Evolutionary conservation across 768 basidiomycete species (phyloP).

Genomic region (Trichaptum fuscoviolaceum): DNA sequence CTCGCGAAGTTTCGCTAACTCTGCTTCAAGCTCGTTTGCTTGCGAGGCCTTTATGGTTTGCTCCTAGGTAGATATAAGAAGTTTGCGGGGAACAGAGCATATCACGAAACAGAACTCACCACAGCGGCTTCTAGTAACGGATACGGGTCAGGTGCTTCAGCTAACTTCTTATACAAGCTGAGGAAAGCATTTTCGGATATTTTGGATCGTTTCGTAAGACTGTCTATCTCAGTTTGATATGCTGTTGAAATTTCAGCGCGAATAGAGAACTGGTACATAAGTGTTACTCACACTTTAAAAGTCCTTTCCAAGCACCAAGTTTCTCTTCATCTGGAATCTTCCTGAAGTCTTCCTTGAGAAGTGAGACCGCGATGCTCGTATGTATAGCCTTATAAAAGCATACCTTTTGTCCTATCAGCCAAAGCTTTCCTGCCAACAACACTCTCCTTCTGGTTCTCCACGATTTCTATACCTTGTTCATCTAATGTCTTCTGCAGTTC

Average conservation of each 20-base stretch:
- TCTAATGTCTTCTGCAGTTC: constrained; percentile 94
- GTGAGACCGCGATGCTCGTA: not conserved
- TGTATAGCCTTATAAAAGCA: not conserved
- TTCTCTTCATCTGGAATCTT: constrained; percentile 91
- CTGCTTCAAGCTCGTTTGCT: constrained; percentile 67
- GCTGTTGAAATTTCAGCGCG: constrained; percentile 37
- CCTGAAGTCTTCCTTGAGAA: constrained; percentile 75
- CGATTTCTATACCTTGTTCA: constrained; percentile 87
- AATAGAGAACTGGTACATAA: not conserved
- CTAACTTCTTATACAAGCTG: constrained; percentile 93
- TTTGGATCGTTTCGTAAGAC: constrained; percentile 88
- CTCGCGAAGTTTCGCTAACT: constrained; percentile 65
- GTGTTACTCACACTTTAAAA: constrained; percentile 68
- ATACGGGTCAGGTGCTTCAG: constrained; percentile 97
- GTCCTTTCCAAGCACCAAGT: constrained; percentile 76
- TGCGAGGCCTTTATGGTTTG: constrained; percentile 90
- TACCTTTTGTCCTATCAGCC: constrained; percentile 94
- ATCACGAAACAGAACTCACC: constrained; percentile 34
- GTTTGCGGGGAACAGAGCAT: not conserved
- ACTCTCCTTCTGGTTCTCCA: constrained; percentile 98
- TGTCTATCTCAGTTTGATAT: constrained; percentile 96
- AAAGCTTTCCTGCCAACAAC: constrained; percentile 89
- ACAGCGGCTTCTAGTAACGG: constrained; percentile 93
- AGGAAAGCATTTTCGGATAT: constrained; percentile 92
- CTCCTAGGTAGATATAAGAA: constrained; percentile 46